Conservation (phyloP, 1,139 yeast species). For the Candida dubliniensis region DNA sequence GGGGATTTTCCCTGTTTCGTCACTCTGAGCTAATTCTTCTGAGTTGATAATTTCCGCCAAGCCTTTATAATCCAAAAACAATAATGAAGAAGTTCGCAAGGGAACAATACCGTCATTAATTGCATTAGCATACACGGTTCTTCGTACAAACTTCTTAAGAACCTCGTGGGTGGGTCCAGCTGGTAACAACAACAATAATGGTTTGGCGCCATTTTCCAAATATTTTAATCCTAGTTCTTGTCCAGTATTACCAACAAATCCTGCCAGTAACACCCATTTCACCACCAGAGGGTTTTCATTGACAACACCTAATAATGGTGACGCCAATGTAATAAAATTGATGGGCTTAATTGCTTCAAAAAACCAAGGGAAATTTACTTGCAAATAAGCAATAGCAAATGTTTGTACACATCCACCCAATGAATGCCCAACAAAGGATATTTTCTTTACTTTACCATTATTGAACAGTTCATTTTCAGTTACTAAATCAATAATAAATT, state of each 20-base stretch:
- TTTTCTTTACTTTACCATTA: conserved; percentile 47
- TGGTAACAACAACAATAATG: conserved; percentile 72
- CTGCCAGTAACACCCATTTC: conserved; percentile 80
- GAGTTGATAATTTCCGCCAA: conserved; percentile 43
- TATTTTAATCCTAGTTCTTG: conserved; percentile 75
- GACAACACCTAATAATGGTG: conserved; percentile 83
- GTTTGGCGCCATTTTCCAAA: conserved; percentile 44
- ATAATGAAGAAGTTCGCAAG: conserved; percentile 76
- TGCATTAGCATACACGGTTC: conserved; percentile 79
- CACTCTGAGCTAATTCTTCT: conserved; percentile 7
- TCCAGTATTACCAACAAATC: conserved; percentile 91
- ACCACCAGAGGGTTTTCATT: conserved; percentile 88
- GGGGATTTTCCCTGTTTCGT: conserved; percentile 10
- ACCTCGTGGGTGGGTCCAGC: conserved; percentile 77
- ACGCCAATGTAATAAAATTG: conserved; percentile 82
- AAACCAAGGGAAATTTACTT: conserved; percentile 67
- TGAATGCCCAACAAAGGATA: conserved; percentile 91
- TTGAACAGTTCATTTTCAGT: conserved; percentile 33
- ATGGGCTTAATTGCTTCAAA: conserved; percentile 66
- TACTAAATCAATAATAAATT: conserved; percentile 64
- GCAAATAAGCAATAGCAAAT: conserved; percentile 79
- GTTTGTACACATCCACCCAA: conserved; percentile 90
- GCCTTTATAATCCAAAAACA: conserved; percentile 62
- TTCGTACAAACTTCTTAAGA: conserved; percentile 58
- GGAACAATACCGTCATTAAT: conserved; percentile 95